These are phyloP conservation scores for Sporothrix luriei DNA, from an alignment of 2,329 filamentous ascomycete genomes.

Conservation along the genomic window DNA sequence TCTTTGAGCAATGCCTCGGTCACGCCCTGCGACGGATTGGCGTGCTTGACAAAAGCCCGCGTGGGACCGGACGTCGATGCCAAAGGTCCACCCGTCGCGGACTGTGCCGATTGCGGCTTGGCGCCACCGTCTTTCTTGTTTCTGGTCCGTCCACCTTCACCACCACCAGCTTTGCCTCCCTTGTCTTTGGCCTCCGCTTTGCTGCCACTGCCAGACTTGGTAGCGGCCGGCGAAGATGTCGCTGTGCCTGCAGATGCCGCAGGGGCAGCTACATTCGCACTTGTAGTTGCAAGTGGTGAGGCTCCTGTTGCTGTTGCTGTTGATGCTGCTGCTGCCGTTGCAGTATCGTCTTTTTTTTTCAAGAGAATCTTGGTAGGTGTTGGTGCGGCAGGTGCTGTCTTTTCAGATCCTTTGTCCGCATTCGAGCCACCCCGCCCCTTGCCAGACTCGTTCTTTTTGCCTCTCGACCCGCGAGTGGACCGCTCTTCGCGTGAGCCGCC, in stretches of 20 bases:
- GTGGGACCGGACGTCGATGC: conserved; percentile 53
- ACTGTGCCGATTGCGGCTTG: conserved; percentile 18
- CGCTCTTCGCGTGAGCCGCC: conserved; percentile 27
- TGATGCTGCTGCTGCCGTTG: conserved; percentile 32
- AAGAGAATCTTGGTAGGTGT: conserved; percentile 43
- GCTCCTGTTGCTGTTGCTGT: conserved; percentile 31
- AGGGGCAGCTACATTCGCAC: conserved; percentile 24
- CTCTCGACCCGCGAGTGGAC: conserved; percentile 34
- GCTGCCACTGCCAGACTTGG: not conserved
- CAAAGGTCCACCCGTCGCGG: not conserved
- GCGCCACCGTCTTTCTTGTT: conserved; percentile 6
- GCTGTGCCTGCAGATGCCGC: not conserved
- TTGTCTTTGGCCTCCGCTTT: conserved; percentile 15
- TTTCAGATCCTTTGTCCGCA: not conserved
- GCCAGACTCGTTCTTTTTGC: conserved; percentile 35
- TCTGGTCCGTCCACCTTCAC: conserved; percentile 2
- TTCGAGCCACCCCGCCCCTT: conserved; percentile 32
- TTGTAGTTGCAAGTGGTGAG: conserved; percentile 35
- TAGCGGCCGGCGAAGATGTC: not conserved
- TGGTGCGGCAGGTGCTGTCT: conserved; percentile 31
- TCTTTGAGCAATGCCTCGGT: conserved; percentile 78
- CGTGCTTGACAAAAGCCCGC: conserved; percentile 78
- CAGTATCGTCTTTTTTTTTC: conserved; percentile 45
- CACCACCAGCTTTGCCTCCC: conserved; percentile 12
- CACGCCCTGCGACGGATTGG: conserved; percentile 87